Percentiles rank a stretch among this genome's conserved stretches.
phyloP scores from a whole-genome alignment of 1,284 basidiomycete genomes.

The Cryptococcus maquisensis region DNA sequence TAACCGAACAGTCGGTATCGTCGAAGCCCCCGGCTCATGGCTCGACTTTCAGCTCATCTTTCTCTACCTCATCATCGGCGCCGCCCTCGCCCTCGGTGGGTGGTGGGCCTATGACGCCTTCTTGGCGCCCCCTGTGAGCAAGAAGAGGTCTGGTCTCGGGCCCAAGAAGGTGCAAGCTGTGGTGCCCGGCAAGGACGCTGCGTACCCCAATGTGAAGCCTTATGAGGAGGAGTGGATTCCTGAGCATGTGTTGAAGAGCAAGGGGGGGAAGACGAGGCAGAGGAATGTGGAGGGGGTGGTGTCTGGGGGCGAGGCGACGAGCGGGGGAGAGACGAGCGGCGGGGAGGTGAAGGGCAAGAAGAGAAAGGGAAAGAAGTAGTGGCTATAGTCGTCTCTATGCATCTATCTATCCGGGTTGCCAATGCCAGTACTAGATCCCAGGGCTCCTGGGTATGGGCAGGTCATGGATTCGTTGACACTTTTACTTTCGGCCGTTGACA shows the following conservation, averaged over 20 bases:
- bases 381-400: background rate
- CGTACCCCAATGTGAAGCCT: conserved; percentile 61
- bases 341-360: conserved; percentile 33
- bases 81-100: conserved; percentile 60
- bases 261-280: conserved; percentile 52
- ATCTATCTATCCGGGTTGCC: too few relatives aligned
- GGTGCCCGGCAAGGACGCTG: conserved; percentile 58
- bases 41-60: conserved; percentile 74
- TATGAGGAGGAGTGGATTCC: conserved; percentile 93
- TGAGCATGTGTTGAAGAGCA: conserved; percentile 69
- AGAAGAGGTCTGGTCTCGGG: conserved; percentile 33
- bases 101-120: conserved; percentile 68
- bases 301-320: conserved; percentile 35
- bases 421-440: too few relatives aligned
- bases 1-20: conserved; percentile 73
- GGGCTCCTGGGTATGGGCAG: background rate
- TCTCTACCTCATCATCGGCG: conserved; percentile 69
- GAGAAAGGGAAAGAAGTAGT: conserved; percentile 31
- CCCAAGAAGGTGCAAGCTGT: conserved; percentile 40
- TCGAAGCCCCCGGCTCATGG: conserved; percentile 72
- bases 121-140: conserved; percentile 52
- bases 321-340: conserved; percentile 40
- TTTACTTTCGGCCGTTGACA: background rate
- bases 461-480: background rate
- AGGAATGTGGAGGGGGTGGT: conserved; percentile 47